Evolutionary conservation across 805 yeast species (phyloP).

Genomic region (Starmera pachycereana): DNA sequence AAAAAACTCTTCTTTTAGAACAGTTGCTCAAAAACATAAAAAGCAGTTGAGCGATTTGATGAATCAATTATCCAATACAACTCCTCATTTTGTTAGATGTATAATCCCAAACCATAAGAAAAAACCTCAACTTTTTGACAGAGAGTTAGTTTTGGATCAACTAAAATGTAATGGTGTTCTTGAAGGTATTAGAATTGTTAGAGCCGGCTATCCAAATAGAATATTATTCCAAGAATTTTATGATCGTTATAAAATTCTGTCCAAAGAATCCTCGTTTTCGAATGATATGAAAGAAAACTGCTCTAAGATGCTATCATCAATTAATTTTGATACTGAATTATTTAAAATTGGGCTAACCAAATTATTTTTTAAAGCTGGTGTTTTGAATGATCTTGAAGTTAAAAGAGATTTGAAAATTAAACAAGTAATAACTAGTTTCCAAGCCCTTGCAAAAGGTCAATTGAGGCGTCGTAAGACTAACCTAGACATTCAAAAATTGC

Average conservation of each 20-base stretch:
- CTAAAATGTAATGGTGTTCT: conserved; percentile 94
- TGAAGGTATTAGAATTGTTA: conserved; percentile 94
- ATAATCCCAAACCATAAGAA: conserved; percentile 82
- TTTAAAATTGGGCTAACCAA: conserved; percentile 91
- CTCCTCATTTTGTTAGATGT: conserved; percentile 96
- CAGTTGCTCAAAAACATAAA: conserved; percentile 83
- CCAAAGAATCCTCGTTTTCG: conserved; percentile 32
- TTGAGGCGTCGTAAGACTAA: conserved; percentile 39
- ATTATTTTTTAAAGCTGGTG: conserved; percentile 93
- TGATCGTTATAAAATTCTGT: conserved; percentile 62
- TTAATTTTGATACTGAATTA: conserved; percentile 61
- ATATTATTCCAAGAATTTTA: conserved; percentile 75
- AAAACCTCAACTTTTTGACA: conserved; percentile 61
- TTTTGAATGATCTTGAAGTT: conserved; percentile 80
- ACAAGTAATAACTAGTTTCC: conserved; percentile 46
- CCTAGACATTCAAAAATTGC: conserved; percentile 43
- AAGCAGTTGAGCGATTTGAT: conserved; percentile 69
- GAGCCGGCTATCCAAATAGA: conserved; percentile 95
- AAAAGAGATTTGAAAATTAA: conserved; percentile 58
- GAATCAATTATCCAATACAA: conserved; percentile 65
- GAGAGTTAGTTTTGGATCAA: conserved; percentile 72
- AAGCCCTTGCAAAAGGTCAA: conserved; percentile 58
- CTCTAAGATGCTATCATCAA: conserved; percentile 52
- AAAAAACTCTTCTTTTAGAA: conserved; percentile 41
- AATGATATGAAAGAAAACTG: conserved; percentile 54